A percentile compares a stretch with the other conserved stretches of the same genome.
phyloP scores from a whole-genome alignment of 495 filamentous ascomycete genomes.

The Tirmania nivea region DNA sequence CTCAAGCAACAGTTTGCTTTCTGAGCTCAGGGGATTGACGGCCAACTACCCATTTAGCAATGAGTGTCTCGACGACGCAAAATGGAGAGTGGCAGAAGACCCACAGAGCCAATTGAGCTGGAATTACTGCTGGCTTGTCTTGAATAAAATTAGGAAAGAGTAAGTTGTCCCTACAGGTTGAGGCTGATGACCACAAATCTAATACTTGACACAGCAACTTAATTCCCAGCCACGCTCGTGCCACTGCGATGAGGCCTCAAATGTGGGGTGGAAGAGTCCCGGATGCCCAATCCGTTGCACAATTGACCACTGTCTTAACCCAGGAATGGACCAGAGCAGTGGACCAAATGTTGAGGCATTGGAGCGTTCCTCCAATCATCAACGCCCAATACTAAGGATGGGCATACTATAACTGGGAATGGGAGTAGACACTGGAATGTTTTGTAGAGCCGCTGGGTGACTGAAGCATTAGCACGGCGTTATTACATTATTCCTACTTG shows the following conservation, averaged over 20 bases:
- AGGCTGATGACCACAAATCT: too few species aligned
- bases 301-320: constrained; percentile 40
- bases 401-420: too few species aligned
- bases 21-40: constrained; percentile 46
- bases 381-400: constrained; percentile 3
- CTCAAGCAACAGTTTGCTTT: constrained; percentile 48
- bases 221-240: constrained; percentile 35
- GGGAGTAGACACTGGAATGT: too few species aligned
- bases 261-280: constrained; percentile 53
- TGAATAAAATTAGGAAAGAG: constrained; percentile 46
- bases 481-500: too few species aligned
- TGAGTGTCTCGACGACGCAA: constrained; percentile 44
- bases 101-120: constrained; percentile 45
- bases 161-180: constrained; percentile 22
- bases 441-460: too few species aligned
- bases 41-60: constrained; percentile 51
- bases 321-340: constrained; percentile 48
- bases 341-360: constrained; percentile 44
- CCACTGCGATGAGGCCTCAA: constrained; percentile 37
- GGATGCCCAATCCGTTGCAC: constrained; percentile 28
- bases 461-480: too few species aligned
- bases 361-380: constrained; percentile 34
- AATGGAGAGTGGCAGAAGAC: constrained; percentile 40
- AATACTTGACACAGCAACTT: constrained; percentile 25
- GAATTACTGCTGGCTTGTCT: constrained; percentile 57